These are phyloP conservation scores for Cladosporium cucumerinum DNA, from an alignment of 2,329 filamentous ascomycete species.

Conservation along the genomic window DNA sequence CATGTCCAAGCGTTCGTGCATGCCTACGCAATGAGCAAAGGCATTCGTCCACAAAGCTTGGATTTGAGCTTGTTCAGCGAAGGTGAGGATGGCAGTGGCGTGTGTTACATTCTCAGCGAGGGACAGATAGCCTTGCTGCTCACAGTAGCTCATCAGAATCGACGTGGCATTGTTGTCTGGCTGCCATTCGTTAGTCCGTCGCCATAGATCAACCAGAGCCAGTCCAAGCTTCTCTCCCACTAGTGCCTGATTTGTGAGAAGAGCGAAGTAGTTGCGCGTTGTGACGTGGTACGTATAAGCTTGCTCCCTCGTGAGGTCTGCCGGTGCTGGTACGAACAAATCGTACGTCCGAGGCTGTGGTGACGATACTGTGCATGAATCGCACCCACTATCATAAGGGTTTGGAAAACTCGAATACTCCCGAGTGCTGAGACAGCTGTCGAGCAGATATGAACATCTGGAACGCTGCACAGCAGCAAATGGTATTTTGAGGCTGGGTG, in stretches of 20 bases:
- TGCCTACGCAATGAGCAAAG: slow-evolving; percentile 75
- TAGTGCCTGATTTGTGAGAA: slow-evolving; percentile 61
- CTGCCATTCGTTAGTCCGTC: slow-evolving; percentile 53
- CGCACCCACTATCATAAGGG: slow-evolving; percentile 29
- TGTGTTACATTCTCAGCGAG: slow-evolving; percentile 65
- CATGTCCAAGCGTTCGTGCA: slow-evolving; percentile 60
- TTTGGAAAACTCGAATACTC: slow-evolving; percentile 24
- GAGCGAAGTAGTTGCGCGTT: slow-evolving; percentile 74
- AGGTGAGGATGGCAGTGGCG: slow-evolving; percentile 63
- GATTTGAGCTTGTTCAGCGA: slow-evolving; percentile 64
- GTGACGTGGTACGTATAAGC: slow-evolving; percentile 63
- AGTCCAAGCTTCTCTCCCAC: slow-evolving; percentile 65
- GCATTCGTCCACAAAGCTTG: slow-evolving; percentile 67
- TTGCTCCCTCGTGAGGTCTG: slow-evolving; percentile 51
- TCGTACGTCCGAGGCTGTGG: slow-evolving; percentile 40
- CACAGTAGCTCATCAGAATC: slow-evolving; percentile 59
- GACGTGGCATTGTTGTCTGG: slow-evolving; percentile 34
- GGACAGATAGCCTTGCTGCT: slow-evolving; percentile 66
- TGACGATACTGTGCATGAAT: slow-evolving; percentile 17
- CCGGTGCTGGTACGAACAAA: slow-evolving; percentile 67
- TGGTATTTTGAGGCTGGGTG: slow-evolving; percentile 65
- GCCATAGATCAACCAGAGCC: slow-evolving; percentile 62
- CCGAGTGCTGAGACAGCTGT: slow-evolving; percentile 38
- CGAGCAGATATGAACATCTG: slow-evolving; percentile 60
- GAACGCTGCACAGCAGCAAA: slow-evolving; percentile 56